phyloP scores from a whole-genome alignment of 2,329 filamentous ascomycete species.

The Neoscytalidium dimidiatum region DNA sequence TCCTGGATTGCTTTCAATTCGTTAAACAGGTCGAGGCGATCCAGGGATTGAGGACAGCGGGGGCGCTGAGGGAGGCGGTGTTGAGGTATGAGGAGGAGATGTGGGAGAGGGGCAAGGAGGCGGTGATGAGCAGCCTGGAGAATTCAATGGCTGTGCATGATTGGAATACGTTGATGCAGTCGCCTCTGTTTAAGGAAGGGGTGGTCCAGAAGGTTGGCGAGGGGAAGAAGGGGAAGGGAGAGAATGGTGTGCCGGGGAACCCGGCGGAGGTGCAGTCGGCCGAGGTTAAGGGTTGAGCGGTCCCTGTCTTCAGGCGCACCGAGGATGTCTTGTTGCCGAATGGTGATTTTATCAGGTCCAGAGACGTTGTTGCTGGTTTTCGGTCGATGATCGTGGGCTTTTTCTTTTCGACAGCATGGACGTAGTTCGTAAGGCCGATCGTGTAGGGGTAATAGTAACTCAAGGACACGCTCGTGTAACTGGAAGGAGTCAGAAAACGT shows the following conservation, averaged over 20 bases:
- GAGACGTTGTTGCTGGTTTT: no score
- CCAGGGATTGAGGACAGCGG: neutral
- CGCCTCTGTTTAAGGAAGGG: slow-evolving; percentile 36
- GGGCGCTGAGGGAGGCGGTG: slow-evolving; percentile 22
- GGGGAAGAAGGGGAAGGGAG: neutral
- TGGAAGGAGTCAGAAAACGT: no score
- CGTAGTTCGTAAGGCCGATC: no score
- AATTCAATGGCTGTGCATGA: slow-evolving; percentile 40
- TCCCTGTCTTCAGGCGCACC: no score
- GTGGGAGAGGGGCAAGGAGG: slow-evolving; percentile 36
- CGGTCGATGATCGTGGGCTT: no score
- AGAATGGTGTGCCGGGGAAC: neutral
- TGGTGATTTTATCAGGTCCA: no score
- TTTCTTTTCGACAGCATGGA: no score
- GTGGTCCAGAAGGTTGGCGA: slow-evolving; percentile 23
- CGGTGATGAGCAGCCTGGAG: slow-evolving; percentile 33
- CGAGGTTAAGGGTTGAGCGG: neutral
- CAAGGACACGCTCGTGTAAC: no score
- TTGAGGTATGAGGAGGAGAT: slow-evolving; percentile 43
- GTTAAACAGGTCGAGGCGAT: slow-evolving; percentile 28
- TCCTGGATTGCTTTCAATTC: slow-evolving; percentile 47
- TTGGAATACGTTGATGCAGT: slow-evolving; percentile 38
- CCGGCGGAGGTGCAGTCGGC: neutral
- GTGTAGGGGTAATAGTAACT: no score
- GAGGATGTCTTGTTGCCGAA: no score